phyloP scores from a whole-genome alignment of 129 eudicot genomes.

The Dittrichia graveolens region DNA sequence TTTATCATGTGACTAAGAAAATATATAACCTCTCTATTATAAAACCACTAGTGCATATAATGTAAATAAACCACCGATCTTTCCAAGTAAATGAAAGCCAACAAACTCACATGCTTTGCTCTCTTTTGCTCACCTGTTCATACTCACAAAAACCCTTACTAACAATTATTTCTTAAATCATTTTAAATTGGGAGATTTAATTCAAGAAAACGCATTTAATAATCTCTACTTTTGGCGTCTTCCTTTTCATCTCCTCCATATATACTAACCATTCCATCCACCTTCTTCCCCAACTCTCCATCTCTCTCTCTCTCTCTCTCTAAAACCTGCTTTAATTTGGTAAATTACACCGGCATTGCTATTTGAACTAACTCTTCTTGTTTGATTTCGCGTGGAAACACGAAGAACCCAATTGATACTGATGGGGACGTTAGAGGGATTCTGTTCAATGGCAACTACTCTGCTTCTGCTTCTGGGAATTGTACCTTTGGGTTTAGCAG shows the following conservation, averaged over 20 bases:
- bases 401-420: not conserved
- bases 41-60: too few relatives aligned
- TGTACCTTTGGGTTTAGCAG: constrained; percentile 35
- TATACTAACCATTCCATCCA: constrained; percentile 35
- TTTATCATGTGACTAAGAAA: too few relatives aligned
- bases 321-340: not conserved
- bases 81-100: constrained; percentile 24
- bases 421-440: constrained; percentile 11
- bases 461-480: constrained; percentile 34
- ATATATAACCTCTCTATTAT: too few relatives aligned
- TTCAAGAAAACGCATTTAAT: constrained; percentile 23
- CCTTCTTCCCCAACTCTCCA: constrained; percentile 33
- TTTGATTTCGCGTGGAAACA: not conserved
- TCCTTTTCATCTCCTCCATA: constrained; percentile 37
- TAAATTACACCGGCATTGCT: constrained; percentile 21
- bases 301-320: constrained; percentile 6
- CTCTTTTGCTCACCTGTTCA: constrained; percentile 28
- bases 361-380: not conserved
- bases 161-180: not conserved
- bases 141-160: constrained; percentile 19
- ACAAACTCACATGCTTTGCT: constrained; percentile 39
- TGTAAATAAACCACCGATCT: constrained; percentile 11
- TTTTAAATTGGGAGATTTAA: not conserved
- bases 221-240: constrained; percentile 31
- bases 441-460: constrained; percentile 17